A percentile compares a stretch with the other conserved stretches of the same genome.
phyloP scores from a whole-genome alignment of 345 rosid genomes.

The Leavenworthia alabamica region DNA sequence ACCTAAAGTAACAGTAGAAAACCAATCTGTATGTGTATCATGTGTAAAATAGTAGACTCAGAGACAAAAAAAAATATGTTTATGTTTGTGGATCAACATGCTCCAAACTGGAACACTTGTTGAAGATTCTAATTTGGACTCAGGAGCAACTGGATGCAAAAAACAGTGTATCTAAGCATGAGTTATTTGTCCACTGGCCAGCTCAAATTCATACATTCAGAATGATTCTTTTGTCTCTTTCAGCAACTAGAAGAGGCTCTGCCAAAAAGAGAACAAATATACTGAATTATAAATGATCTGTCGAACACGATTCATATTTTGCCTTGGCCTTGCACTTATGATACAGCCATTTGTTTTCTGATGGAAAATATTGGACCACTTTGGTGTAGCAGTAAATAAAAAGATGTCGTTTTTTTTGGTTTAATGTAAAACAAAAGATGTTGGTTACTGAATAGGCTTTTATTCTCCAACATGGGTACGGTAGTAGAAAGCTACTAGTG shows the following conservation, averaged over 20 bases:
- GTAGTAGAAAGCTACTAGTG: conserved; percentile 18
- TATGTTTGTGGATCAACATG: conserved; percentile 32
- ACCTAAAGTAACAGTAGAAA: conserved; percentile 35
- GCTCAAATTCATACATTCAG: conserved; percentile 45
- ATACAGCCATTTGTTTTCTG: neutral
- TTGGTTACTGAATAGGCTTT: too few species aligned
- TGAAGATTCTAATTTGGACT: conserved; percentile 73
- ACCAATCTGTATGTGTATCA: too few species aligned
- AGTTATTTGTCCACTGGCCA: conserved; percentile 50
- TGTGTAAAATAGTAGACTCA: too few species aligned
- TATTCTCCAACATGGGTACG: too few species aligned
- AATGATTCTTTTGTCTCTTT: conserved; percentile 22
- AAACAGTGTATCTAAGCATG: conserved; percentile 61
- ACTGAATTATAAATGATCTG: neutral
- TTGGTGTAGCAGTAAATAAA: conserved; percentile 13
- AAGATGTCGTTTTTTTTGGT: too few species aligned
- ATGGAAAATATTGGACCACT: conserved; percentile 23
- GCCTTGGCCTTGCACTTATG: neutral
- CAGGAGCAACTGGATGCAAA: conserved; percentile 68
- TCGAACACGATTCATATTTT: neutral
- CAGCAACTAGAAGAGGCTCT: neutral
- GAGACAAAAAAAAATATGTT: too few species aligned
- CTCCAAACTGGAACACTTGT: conserved; percentile 65
- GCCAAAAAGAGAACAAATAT: neutral
- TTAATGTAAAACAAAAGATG: neutral